Evolutionary conservation across 1,284 basidiomycete genomes (phyloP), one percentile per base, ranked within the genome.

Genomic region (Ustilago loliicola): DNA sequence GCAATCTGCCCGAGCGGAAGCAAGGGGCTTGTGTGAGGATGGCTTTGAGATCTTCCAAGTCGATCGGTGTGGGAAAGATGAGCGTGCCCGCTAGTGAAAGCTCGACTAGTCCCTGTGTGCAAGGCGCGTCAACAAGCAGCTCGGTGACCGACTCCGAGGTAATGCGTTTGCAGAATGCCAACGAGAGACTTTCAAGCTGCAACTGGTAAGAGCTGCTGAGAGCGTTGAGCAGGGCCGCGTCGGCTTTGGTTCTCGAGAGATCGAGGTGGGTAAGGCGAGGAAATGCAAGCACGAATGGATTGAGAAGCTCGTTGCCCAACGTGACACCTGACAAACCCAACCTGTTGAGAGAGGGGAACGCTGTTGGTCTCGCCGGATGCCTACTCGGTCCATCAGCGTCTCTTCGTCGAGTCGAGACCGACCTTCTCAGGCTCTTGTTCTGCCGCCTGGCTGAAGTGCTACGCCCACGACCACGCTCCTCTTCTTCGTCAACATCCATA

Each of bases 61-160:
- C 90, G 32, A 99, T 88, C 0, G 93, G 91, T n/a, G 92, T 94
- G 0, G 91, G 90, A 87, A 94, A 95, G 0, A 94, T 94, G 82
- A 90, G 90, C 81, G 97, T 95, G 53, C 94, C 94, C 81, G 94
- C 96, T 2, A 99, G 89, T 64, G 93, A 94, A 45, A 98, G 89
- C 82, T 98, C 93, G 60, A 89, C 89, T 32, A 98, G 88, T 29
- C 89, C 88, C 15, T 83, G 79, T 10, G 88, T 88, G 2, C 92
- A 91, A 36, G 92, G 91, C 0, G 90, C 91, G 51, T 91, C 88
- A 53, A 93, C 87, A 47, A 97, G 89, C 86, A 98, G 92, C 59
- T 91, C 88, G 56, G 90, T 90, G 80, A 98, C 91, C 58, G 93
- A 91, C 67, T 92, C 90, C 61, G 94, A 91, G 0, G 93, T 93